Evolutionary conservation across 106 monocot genomes (phyloP).

Genomic region (Ottelia alismoides): DNA sequence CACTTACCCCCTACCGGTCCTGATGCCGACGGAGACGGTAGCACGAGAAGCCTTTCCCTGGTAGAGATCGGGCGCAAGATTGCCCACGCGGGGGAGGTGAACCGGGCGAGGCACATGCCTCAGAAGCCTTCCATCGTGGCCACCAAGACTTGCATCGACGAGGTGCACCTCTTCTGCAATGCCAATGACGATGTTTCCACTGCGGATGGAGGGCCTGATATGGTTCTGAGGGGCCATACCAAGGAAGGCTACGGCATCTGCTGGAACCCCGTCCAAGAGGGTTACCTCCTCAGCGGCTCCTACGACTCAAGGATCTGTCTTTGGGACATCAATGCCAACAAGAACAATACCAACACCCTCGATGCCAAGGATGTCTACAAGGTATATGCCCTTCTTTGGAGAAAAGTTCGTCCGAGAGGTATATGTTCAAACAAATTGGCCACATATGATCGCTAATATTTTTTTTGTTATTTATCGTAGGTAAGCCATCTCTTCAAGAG

Average conservation of each 20-base stretch:
- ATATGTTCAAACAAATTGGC: no score
- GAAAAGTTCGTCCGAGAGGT: no score
- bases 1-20: slow-evolving; percentile 27
- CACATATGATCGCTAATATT: no score
- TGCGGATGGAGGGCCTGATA: slow-evolving; percentile 13
- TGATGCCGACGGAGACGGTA: no score
- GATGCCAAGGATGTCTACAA: slow-evolving; percentile 48
- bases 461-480: no score
- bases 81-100: slow-evolving; percentile 63
- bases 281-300: slow-evolving; percentile 55
- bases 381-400: no score
- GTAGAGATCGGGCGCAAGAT: slow-evolving; percentile 27
- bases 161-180: slow-evolving; percentile 58
- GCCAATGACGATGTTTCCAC: slow-evolving; percentile 5
- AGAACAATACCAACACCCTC: slow-evolving; percentile 15
- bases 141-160: slow-evolving; percentile 54
- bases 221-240: slow-evolving; percentile 48
- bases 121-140: slow-evolving; percentile 46
- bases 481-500: no score
- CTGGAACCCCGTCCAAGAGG: slow-evolving; percentile 68
- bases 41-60: slow-evolving; percentile 18
- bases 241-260: slow-evolving; percentile 77
- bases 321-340: slow-evolving; percentile 40
- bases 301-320: slow-evolving; percentile 76
- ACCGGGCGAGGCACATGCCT: slow-evolving; percentile 76